A percentile compares a stretch with the other conserved stretches of the same genome.
These are phyloP conservation scores for Ophiorrhiza pumila DNA, from an alignment of 257 asterid genomes.

Conservation along the genomic window DNA sequence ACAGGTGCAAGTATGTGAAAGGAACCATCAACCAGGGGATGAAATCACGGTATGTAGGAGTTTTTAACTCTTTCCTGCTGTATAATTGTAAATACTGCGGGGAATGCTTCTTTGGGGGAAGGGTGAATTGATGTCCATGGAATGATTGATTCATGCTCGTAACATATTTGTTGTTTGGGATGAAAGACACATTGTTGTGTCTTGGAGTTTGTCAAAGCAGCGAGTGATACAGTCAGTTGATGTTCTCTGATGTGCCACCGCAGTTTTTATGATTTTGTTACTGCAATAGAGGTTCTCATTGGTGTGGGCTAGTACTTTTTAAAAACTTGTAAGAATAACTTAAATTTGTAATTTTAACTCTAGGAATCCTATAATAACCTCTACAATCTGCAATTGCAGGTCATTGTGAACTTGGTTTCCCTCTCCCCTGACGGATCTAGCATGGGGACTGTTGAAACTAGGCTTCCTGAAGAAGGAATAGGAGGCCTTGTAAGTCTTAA, in stretches of 20 bases:
- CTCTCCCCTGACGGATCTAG: slow-evolving; percentile 78
- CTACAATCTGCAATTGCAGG: slow-evolving; percentile 38
- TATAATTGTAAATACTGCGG: not conserved
- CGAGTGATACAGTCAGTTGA: not conserved
- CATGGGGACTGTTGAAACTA: slow-evolving; percentile 86
- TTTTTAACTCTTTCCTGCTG: not conserved
- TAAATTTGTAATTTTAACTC: not conserved
- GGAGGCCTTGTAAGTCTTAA: slow-evolving; percentile 84
- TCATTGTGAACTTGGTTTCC: slow-evolving; percentile 75
- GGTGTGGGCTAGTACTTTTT: not conserved
- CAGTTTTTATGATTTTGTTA: not conserved
- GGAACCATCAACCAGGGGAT: slow-evolving; percentile 93
- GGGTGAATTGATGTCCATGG: not conserved
- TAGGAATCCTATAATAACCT: slow-evolving; percentile 3
- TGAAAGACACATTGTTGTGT: not conserved
- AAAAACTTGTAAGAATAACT: not conserved
- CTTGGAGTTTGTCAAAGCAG: not conserved
- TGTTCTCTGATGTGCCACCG: not conserved
- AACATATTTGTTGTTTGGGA: not conserved
- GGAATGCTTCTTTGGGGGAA: not conserved
- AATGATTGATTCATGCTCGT: not conserved
- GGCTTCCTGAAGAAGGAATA: slow-evolving; percentile 90
- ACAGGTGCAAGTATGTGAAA: slow-evolving; percentile 90
- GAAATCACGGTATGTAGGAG: slow-evolving; percentile 59
- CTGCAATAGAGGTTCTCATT: not conserved